A percentile compares a stretch with the other conserved stretches of the same genome.
phyloP scores from a whole-genome alignment of 805 yeast genomes.

The Cyberlindnera saturnus region DNA sequence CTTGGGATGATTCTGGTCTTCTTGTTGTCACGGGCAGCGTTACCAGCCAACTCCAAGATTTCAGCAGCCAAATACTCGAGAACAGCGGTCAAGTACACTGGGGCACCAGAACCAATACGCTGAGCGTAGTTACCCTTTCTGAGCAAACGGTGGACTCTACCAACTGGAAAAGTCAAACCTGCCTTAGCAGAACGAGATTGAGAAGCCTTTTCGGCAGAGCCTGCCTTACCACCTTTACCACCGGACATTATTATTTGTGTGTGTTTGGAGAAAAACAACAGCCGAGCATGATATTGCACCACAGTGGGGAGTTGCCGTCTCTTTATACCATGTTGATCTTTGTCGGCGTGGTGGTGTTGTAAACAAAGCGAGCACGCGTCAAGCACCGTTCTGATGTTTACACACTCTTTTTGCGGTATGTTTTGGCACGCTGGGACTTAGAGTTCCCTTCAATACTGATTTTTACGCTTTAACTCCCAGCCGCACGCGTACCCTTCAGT shows the following conservation, averaged over 20 bases:
- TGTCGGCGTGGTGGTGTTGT: background rate
- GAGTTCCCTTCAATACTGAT: no score
- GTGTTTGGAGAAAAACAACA: slow-evolving; percentile 2
- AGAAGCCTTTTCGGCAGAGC: slow-evolving; percentile 89
- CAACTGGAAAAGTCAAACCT: slow-evolving; percentile 98
- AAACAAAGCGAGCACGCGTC: background rate
- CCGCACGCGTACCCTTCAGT: no score
- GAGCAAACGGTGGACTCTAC: slow-evolving; percentile 95
- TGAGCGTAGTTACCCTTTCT: slow-evolving; percentile 98
- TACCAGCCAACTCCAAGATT: slow-evolving; percentile 97
- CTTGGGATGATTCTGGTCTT: slow-evolving; percentile 98
- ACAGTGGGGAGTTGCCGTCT: background rate
- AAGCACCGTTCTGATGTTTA: background rate
- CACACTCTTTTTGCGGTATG: background rate
- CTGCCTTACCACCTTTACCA: slow-evolving; percentile 84
- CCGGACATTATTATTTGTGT: slow-evolving; percentile 48
- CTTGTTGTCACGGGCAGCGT: slow-evolving; percentile 99
- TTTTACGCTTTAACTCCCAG: no score
- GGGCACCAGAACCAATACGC: slow-evolving; percentile 99
- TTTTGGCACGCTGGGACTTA: slow-evolving; percentile 1
- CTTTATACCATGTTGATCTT: slow-evolving; percentile 1
- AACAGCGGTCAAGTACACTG: slow-evolving; percentile 95
- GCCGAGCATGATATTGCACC: background rate
- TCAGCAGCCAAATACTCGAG: slow-evolving; percentile 97
- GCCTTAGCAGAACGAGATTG: slow-evolving; percentile 98